These are phyloP conservation scores for Amylocarpus encephaloides DNA, from an alignment of 2,329 filamentous ascomycete species.

Conservation along the genomic window DNA sequence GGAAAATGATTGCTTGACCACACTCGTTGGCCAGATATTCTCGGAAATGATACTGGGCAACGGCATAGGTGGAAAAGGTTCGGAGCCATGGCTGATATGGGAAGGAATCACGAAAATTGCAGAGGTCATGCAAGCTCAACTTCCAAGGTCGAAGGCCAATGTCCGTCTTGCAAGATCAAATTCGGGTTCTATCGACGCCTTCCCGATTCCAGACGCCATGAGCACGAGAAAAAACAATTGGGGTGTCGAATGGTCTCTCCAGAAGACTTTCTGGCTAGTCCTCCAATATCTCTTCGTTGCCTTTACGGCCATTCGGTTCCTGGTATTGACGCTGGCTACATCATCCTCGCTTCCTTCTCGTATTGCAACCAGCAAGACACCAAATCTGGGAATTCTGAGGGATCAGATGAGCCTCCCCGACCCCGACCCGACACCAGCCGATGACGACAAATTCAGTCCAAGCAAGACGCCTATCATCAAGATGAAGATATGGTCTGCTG, in stretches of 20 bases:
- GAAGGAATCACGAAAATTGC: slow-evolving; percentile 71
- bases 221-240: slow-evolving; percentile 15
- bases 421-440: slow-evolving; percentile 11
- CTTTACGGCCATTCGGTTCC: slow-evolving; percentile 57
- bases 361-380: slow-evolving; percentile 28
- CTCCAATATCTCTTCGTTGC: slow-evolving; percentile 44
- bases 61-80: slow-evolving; percentile 70
- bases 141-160: slow-evolving; percentile 29
- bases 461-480: slow-evolving; percentile 47
- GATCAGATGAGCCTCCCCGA: slow-evolving; percentile 21
- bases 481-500: slow-evolving; percentile 72
- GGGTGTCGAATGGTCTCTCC: slow-evolving; percentile 19
- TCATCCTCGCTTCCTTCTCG: slow-evolving; percentile 61
- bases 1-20: slow-evolving; percentile 76
- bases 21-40: slow-evolving; percentile 79
- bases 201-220: slow-evolving; percentile 9
- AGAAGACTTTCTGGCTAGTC: slow-evolving; percentile 42
- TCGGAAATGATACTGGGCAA: slow-evolving; percentile 86
- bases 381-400: slow-evolving; percentile 20
- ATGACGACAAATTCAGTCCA: slow-evolving; percentile 12
- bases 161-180: slow-evolving; percentile 28
- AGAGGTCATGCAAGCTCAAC: slow-evolving; percentile 38
- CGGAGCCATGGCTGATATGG: slow-evolving; percentile 85
- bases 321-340: slow-evolving; percentile 57
- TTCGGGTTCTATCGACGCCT: slow-evolving; percentile 24